Conservation (phyloP, 2,329 filamentous ascomycete genomes). For the Fusarium robinianum region DNA sequence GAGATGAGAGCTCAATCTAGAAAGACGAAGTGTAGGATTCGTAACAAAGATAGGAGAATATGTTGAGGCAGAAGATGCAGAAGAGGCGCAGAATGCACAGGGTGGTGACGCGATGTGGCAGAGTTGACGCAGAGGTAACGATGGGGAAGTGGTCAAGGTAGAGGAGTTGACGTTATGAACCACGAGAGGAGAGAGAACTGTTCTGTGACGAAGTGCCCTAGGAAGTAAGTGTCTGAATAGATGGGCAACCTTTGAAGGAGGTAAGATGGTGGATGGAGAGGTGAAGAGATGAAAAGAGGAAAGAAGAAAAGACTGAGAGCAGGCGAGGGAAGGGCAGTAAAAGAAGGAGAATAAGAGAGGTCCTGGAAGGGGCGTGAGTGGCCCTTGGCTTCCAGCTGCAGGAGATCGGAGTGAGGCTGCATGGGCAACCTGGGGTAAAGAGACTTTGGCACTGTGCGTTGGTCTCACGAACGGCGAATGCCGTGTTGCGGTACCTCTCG, state of each 20-base stretch:
- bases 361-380: slow-evolving; percentile 38
- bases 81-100: slow-evolving; percentile 5
- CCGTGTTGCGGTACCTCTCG: slow-evolving; percentile 25
- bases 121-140: slow-evolving; percentile 6
- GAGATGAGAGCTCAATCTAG: slow-evolving; percentile 8
- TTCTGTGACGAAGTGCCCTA: too few relatives aligned
- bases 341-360: slow-evolving; percentile 34
- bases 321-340: slow-evolving; percentile 36
- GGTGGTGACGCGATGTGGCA: slow-evolving; percentile 14
- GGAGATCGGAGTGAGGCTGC: slow-evolving; percentile 35
- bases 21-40: slow-evolving; percentile 7
- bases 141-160: slow-evolving; percentile 8
- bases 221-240: slow-evolving; percentile 7
- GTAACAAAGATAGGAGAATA: too few relatives aligned
- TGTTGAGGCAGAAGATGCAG: background rate
- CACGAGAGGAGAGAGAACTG: too few relatives aligned
- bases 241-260: slow-evolving; percentile 6
- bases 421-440: slow-evolving; percentile 34
- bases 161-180: slow-evolving; percentile 10
- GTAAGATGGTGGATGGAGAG: slow-evolving; percentile 22
- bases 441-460: slow-evolving; percentile 32
- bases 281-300: slow-evolving; percentile 34
- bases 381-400: slow-evolving; percentile 34
- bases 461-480: slow-evolving; percentile 24
- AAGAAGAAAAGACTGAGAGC: slow-evolving; percentile 30